Conservation (phyloP, 2,329 filamentous ascomycete genomes). For the Metarhizium rileyi region DNA sequence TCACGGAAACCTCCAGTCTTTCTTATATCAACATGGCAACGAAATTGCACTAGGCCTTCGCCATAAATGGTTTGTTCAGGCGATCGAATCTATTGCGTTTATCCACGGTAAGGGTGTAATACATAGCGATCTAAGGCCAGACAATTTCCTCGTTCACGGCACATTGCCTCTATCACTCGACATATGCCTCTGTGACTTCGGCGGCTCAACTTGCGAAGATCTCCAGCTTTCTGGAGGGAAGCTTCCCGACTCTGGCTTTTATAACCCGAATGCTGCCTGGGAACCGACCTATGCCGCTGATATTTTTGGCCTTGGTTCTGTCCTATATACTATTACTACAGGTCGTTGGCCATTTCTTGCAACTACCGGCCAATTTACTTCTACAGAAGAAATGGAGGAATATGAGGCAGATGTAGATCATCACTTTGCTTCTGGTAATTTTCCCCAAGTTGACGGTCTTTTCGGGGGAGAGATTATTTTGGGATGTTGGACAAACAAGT, state of each 20-base stretch:
- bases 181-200: conserved; percentile 23
- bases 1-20: conserved; percentile 11
- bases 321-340: conserved; percentile 12
- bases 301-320: conserved; percentile 13
- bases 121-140: conserved; percentile 22
- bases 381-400: conserved; percentile 7
- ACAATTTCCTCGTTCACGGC: conserved; percentile 23
- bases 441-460: conserved; percentile 4
- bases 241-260: conserved; percentile 12
- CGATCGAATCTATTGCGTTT: conserved; percentile 18
- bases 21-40: conserved; percentile 7
- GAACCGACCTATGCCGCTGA: conserved; percentile 5
- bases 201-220: conserved; percentile 20
- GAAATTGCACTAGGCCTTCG: conserved; percentile 2
- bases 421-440: conserved; percentile 7
- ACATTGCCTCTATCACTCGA: conserved; percentile 10
- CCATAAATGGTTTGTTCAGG: conserved; percentile 18
- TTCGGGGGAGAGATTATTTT: conserved; percentile 7
- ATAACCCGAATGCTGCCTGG: conserved; percentile 7
- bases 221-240: conserved; percentile 11
- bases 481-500: conserved; percentile 5
- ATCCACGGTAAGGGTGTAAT: conserved; percentile 22
- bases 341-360: conserved; percentile 11
- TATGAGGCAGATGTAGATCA: conserved; percentile 9
- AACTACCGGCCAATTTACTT: conserved; percentile 4